phyloP scores from a whole-genome alignment of 1,139 yeast species.

The Lodderomyces theae region DNA sequence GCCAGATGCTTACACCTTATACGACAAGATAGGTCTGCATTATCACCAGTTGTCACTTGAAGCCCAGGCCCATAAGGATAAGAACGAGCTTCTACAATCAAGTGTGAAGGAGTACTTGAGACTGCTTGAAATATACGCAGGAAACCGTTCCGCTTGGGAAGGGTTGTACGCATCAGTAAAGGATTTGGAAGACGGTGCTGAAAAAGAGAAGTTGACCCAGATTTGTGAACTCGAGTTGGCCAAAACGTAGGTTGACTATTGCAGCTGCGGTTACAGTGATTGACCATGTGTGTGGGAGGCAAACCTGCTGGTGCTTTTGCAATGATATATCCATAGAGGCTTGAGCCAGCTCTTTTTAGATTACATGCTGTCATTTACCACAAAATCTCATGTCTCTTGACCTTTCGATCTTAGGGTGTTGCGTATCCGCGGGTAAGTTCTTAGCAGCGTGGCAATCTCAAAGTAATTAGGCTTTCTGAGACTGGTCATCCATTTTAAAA shows the following conservation, averaged over 20 bases:
- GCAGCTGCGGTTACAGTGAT: too few relatives aligned
- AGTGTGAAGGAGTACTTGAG: conserved; percentile 2
- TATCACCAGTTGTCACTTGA: conserved; percentile 5
- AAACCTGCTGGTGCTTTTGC: too few relatives aligned
- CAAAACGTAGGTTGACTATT: not conserved
- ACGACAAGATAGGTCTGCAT: conserved; percentile 54
- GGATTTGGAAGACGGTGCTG: not conserved
- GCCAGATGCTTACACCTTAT: conserved; percentile 74
- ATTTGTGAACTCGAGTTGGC: not conserved
- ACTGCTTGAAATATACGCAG: not conserved
- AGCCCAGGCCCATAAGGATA: not conserved
- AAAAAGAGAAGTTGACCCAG: not conserved
- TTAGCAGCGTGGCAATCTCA: not conserved
- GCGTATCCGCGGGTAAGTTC: not conserved
- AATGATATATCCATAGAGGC: too few relatives aligned
- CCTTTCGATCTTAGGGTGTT: not conserved
- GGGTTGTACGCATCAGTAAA: not conserved
- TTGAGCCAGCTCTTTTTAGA: too few relatives aligned
- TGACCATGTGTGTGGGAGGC: too few relatives aligned
- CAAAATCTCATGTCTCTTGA: not conserved
- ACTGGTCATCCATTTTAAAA: not conserved
- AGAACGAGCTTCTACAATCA: not conserved
- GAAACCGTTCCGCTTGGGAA: not conserved
- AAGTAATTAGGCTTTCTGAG: not conserved
- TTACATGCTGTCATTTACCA: too few relatives aligned